Conservation (phyloP, 2,329 filamentous ascomycete species). For the Balansia obtecta region DNA sequence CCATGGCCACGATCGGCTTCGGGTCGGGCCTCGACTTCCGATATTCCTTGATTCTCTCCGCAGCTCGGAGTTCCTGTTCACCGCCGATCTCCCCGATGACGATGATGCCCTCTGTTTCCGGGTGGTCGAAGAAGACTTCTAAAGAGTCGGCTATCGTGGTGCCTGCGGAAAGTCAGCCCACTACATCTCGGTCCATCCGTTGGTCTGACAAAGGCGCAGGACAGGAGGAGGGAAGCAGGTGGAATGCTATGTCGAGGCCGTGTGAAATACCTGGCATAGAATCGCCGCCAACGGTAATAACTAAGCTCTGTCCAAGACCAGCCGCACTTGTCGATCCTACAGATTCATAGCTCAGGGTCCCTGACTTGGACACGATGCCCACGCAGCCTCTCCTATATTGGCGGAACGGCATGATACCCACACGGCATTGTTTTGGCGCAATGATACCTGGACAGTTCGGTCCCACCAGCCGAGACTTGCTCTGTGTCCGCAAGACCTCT, state of each 20-base stretch:
- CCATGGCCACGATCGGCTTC: conserved; percentile 52
- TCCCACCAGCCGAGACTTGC: conserved; percentile 59
- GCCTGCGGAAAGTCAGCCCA: conserved; percentile 11
- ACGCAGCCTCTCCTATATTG: conserved; percentile 45
- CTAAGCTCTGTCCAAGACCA: conserved; percentile 66
- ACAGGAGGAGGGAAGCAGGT: background rate
- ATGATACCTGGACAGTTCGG: conserved; percentile 78
- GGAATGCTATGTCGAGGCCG: background rate
- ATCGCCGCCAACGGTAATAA: conserved; percentile 68
- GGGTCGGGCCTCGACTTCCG: conserved; percentile 40
- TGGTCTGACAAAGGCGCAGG: too few species aligned
- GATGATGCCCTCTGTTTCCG: conserved; percentile 58
- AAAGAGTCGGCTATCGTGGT: conserved; percentile 62
- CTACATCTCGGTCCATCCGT: background rate
- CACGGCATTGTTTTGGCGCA: conserved; percentile 52
- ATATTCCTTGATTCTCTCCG: conserved; percentile 59
- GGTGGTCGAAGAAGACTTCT: conserved; percentile 52
- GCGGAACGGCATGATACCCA: conserved; percentile 29
- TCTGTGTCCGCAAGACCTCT: conserved; percentile 58
- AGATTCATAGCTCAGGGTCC: conserved; percentile 69
- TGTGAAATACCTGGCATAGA: conserved; percentile 44
- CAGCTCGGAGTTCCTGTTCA: conserved; percentile 56
- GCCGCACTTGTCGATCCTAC: conserved; percentile 61
- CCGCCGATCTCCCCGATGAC: conserved; percentile 63
- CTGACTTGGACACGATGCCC: conserved; percentile 69